Evolutionary conservation across 805 yeast species (phyloP).

Genomic region (Lachancea dasiensis): DNA sequence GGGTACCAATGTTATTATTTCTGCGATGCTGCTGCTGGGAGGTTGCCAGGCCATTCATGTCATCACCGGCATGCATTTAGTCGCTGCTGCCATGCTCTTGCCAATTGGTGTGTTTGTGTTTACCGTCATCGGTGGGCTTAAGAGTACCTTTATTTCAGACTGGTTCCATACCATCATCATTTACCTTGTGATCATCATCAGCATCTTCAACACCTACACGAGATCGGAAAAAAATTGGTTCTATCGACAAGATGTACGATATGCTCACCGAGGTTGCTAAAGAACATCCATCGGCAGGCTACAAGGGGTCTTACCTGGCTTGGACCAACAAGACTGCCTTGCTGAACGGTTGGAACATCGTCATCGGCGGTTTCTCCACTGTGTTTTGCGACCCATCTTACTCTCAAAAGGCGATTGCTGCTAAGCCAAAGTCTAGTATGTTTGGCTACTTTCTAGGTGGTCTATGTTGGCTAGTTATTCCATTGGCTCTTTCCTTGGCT

Average conservation of each 20-base stretch:
- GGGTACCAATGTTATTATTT: constrained; percentile 58
- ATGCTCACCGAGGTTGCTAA: constrained; percentile 49
- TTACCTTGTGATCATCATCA: constrained; percentile 63
- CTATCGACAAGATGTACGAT: no score
- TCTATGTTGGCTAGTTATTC: constrained; percentile 79
- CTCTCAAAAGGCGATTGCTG: constrained; percentile 77
- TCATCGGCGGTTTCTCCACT: constrained; percentile 3
- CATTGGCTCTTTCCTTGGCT: constrained; percentile 68
- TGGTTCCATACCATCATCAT: constrained; percentile 70
- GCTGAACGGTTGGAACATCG: constrained; percentile 42
- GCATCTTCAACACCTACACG: constrained; percentile 62
- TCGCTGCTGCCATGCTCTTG: constrained; percentile 71
- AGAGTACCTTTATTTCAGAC: constrained; percentile 69
- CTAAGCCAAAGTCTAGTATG: constrained; percentile 57
- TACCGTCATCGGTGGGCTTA: constrained; percentile 67
- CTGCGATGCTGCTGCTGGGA: constrained; percentile 75
- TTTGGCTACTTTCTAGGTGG: constrained; percentile 83
- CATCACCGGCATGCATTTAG: constrained; percentile 71
- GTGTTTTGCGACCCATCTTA: constrained; percentile 5
- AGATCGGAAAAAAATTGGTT: no score
- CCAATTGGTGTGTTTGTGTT: constrained; percentile 68
- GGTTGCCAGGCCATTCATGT: constrained; percentile 77
- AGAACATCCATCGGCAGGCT: constrained; percentile 49
- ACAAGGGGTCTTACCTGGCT: constrained; percentile 77
- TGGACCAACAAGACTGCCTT: constrained; percentile 77